Base-by-base conservation (phyloP, 2,329 filamentous ascomycete species). In the Botrytis byssoidea region DNA sequence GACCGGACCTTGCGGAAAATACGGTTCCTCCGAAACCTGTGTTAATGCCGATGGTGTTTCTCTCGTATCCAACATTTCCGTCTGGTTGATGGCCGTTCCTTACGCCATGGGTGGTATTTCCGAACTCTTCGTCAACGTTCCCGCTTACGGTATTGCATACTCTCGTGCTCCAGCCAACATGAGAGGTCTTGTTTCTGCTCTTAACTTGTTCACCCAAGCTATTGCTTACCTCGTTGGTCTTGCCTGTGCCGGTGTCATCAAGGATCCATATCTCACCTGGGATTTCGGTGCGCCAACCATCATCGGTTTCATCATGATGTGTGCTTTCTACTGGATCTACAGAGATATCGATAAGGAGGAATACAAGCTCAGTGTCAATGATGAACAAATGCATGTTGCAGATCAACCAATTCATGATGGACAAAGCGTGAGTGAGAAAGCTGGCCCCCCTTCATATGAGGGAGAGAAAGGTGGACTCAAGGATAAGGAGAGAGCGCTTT, bases 21-120 rank as follows among this genome's bases (percentile, higher is more conserved):
- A 80, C 74, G 85, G 75, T 22, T 74, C 73, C 46, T 73, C 71
- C 42, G 35, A 61, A 18, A 70, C 74, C 16, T 80, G 79, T 55
- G 76, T 77, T 35, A 76, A 79, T 40, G 72, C 71, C 1, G n/a
- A 79, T 44, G 76, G 73, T 16, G 63, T 77, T 46, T 76, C 76
- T 18, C 75, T 76, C 16, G 76, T 79, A 32, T 76, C 78, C 20
- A 66, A 70, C 32, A 85, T 88, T 73, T 86, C 84, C 60, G 85
- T 87, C 64, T 88, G 90, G 83, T 90, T 86, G 81, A 84, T 91
- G 78, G 87, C 85, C 1, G 82, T 89, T 10, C 83, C 85, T 9
- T 88, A 86, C 76, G 86, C 88, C 9, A 79, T 83, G 0, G 80
- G 82, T 9, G 86, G 88, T 48, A 82, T 92, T 61, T 83, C 83